These are phyloP conservation scores for Cynara cardunculus DNA, from an alignment of 129 eudicot genomes.

Conservation along the genomic window DNA sequence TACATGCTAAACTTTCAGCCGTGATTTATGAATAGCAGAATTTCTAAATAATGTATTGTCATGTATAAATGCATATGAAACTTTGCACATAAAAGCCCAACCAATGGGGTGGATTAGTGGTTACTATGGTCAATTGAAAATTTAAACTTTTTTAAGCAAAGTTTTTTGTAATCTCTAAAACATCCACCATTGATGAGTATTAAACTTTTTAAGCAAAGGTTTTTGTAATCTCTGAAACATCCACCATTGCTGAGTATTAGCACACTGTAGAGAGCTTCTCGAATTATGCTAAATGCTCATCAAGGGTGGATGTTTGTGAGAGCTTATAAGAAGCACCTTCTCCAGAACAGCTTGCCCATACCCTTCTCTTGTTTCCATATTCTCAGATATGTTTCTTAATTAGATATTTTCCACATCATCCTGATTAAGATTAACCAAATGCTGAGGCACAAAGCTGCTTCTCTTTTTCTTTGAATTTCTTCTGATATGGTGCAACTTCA, in stretches of 20 bases:
- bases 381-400: constrained; percentile 55
- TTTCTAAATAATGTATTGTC: neutral
- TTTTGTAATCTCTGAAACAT: too few species aligned
- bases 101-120: neutral
- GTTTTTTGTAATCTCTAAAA: too few species aligned
- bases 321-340: constrained; percentile 51
- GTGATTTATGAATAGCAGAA: neutral
- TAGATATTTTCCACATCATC: constrained; percentile 69
- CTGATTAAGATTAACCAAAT: constrained; percentile 41
- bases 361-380: constrained; percentile 57
- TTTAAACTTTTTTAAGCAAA: neutral
- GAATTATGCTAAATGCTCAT: neutral
- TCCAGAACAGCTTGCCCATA: constrained; percentile 45
- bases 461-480: constrained; percentile 74
- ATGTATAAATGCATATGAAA: neutral
- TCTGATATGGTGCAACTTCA: constrained; percentile 62
- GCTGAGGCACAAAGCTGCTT: constrained; percentile 67
- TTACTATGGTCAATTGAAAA: neutral
- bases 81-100: neutral
- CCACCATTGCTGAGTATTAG: too few species aligned
- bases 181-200: too few species aligned
- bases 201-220: too few species aligned
- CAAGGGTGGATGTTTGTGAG: constrained; percentile 5
- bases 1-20: neutral
- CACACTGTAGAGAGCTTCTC: neutral